Evolutionary conservation across 1,284 basidiomycete species (phyloP).

Genomic region (Cryptococcus amylolentus): DNA sequence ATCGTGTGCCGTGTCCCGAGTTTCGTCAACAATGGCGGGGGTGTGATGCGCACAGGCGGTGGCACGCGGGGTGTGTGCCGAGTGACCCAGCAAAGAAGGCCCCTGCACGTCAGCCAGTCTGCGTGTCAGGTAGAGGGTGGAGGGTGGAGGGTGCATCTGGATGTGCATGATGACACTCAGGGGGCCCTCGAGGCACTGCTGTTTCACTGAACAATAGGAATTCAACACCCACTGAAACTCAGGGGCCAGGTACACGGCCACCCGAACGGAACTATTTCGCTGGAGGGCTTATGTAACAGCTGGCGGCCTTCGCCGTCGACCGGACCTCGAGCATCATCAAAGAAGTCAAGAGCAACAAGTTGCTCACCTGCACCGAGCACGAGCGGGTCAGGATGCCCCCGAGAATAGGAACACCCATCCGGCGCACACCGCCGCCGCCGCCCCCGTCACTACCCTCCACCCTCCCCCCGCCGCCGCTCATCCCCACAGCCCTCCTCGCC

Average conservation of each 20-base stretch:
- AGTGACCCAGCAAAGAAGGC: not conserved
- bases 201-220: no score
- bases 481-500: slow-evolving; percentile 39
- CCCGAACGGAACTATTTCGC: no score
- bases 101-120: no score
- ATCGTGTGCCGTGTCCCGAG: not conserved
- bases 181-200: no score
- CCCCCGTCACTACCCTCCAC: not conserved
- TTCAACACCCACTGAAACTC: no score
- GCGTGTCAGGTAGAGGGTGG: not conserved
- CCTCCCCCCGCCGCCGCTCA: slow-evolving; percentile 33
- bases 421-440: not conserved
- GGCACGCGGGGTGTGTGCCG: not conserved
- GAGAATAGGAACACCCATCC: slow-evolving; percentile 11
- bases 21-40: not conserved
- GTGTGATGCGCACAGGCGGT: not conserved
- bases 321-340: no score
- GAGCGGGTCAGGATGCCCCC: not conserved
- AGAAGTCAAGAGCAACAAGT: no score
- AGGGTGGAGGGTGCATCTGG: not conserved
- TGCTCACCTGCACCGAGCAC: no score
- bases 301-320: no score
- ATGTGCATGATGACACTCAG: no score
- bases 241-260: no score
- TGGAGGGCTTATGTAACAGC: no score